Evolutionary conservation across 768 basidiomycete genomes (phyloP).

Genomic region (Pleurotus platypus): DNA sequence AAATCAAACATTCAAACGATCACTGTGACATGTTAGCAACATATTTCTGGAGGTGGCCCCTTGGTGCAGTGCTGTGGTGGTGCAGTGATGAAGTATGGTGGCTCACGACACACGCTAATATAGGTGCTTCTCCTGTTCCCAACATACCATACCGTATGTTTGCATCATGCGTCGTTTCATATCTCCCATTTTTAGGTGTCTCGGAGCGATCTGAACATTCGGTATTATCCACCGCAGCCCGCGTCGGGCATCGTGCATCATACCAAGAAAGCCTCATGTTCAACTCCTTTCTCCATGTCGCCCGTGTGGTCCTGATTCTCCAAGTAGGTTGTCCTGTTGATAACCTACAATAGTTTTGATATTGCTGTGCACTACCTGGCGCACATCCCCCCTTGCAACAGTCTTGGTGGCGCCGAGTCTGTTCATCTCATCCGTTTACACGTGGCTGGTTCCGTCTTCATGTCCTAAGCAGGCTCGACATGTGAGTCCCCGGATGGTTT

Average conservation of each 20-base stretch:
- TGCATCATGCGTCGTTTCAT: no score
- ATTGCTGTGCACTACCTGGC: not conserved
- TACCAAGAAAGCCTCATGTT: not conserved
- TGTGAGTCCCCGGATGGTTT: not conserved
- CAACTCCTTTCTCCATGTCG: not conserved
- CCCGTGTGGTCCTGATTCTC: not conserved
- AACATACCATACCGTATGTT: no score
- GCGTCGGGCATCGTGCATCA: not conserved
- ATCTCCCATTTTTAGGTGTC: no score
- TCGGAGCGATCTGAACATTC: not conserved
- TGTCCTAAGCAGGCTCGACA: not conserved
- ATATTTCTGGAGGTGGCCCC: no score
- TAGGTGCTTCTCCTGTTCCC: no score
- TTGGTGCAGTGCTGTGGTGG: no score
- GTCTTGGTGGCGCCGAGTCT: not conserved
- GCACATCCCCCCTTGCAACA: not conserved
- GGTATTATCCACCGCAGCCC: not conserved
- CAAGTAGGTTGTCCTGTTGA: not conserved
- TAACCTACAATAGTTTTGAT: not conserved
- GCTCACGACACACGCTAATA: no score
- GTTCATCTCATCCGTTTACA: not conserved
- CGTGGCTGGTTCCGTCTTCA: not conserved
- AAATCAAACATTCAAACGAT: slow-evolving; percentile 4
- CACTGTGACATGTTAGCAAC: not conserved
- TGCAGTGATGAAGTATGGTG: no score